Percentiles rank a stretch among this genome's conserved stretches.
These are phyloP conservation scores for Solanum megistacrolobum DNA, from an alignment of 257 asterid species.

Conservation along the genomic window DNA sequence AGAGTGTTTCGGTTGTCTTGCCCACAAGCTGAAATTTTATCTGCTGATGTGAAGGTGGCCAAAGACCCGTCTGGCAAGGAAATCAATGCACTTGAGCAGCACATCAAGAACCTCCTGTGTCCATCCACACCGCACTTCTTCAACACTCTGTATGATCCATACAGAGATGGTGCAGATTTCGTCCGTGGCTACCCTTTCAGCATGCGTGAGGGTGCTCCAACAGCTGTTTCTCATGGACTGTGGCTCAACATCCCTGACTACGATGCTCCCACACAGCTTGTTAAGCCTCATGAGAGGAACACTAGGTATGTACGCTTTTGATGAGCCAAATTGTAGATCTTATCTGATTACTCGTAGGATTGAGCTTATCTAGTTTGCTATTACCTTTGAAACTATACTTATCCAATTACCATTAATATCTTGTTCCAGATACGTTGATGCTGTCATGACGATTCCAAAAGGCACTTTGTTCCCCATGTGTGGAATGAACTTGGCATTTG, in stretches of 20 bases:
- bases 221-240: conserved; percentile 73
- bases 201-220: conserved; percentile 61
- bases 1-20: not conserved
- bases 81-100: conserved; percentile 79
- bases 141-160: conserved; percentile 78
- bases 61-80: conserved; percentile 67
- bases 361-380: not conserved
- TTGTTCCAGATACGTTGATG: conserved; percentile 58
- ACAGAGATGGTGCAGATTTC: conserved; percentile 67
- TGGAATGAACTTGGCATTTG: conserved; percentile 67
- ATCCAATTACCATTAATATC: not conserved
- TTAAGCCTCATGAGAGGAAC: conserved; percentile 78
- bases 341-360: not conserved
- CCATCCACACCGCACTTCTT: conserved; percentile 73
- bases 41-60: conserved; percentile 41
- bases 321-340: not conserved
- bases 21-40: not conserved
- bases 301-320: conserved; percentile 25
- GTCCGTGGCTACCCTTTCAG: conserved; percentile 91
- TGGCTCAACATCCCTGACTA: conserved; percentile 86
- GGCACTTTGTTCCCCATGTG: conserved; percentile 76
- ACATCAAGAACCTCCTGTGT: conserved; percentile 51
- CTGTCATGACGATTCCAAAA: conserved; percentile 75
- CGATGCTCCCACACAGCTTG: conserved; percentile 84
- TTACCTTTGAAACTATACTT: not conserved